These are phyloP conservation scores for Suillus subaureus DNA, from an alignment of 768 basidiomycete genomes.

Conservation along the genomic window DNA sequence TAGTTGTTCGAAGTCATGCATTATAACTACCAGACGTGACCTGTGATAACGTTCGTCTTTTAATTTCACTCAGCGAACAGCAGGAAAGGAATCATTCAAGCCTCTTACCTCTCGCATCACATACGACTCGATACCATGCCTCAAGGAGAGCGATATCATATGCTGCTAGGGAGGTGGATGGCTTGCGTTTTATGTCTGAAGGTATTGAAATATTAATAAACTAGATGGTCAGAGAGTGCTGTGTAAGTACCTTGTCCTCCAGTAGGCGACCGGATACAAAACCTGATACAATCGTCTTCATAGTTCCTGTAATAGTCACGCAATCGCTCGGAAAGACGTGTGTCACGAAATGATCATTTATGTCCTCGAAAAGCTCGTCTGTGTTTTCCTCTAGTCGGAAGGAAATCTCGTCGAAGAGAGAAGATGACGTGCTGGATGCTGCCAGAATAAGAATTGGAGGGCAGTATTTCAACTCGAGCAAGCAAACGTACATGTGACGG, in stretches of 20 bases:
- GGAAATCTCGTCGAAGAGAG: slow-evolving; percentile 49
- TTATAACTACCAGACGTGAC: slow-evolving; percentile 54
- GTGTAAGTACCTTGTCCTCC: slow-evolving; percentile 31
- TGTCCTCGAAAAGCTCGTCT: slow-evolving; percentile 25
- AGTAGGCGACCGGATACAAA: slow-evolving; percentile 47
- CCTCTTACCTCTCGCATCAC: slow-evolving; percentile 39
- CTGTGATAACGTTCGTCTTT: slow-evolving; percentile 16
- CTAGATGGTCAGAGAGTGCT: slow-evolving; percentile 6
- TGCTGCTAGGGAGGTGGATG: slow-evolving; percentile 53
- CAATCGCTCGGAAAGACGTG: slow-evolving; percentile 66
- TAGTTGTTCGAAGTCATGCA: slow-evolving; percentile 79
- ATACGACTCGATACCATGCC: slow-evolving; percentile 57
- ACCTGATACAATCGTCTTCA: slow-evolving; percentile 56
- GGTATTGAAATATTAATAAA: slow-evolving; percentile 5
- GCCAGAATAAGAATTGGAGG: background rate
- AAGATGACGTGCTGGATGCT: slow-evolving; percentile 47
- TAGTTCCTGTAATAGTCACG: slow-evolving; percentile 48
- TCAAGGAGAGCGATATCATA: slow-evolving; percentile 64
- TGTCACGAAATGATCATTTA: slow-evolving; percentile 33
- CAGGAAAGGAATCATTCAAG: background rate
- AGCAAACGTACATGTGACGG: slow-evolving; percentile 50
- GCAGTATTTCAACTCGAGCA: background rate
- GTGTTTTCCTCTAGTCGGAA: slow-evolving; percentile 35
- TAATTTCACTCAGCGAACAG: slow-evolving; percentile 8
- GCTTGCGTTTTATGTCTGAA: slow-evolving; percentile 46